Conservation (phyloP, 2,329 filamentous ascomycete species). For the Fusarium hostae region DNA sequence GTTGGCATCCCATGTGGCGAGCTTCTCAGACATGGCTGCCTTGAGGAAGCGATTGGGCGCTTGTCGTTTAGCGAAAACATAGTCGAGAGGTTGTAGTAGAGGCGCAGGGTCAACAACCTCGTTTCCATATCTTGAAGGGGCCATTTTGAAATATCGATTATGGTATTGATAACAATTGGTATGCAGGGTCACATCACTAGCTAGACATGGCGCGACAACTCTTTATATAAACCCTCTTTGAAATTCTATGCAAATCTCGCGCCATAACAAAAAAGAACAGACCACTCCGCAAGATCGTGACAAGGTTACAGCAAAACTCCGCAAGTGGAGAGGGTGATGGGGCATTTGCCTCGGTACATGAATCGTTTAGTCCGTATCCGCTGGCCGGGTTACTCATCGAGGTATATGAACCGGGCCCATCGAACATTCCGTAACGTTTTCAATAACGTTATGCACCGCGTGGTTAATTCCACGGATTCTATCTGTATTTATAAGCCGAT, state of each 20-base stretch:
- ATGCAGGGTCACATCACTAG: neutral
- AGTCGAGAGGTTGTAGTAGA: conserved; percentile 23
- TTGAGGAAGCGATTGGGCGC: conserved; percentile 32
- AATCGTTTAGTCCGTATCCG: neutral
- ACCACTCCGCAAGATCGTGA: neutral
- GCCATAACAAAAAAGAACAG: neutral
- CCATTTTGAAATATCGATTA: conserved; percentile 11
- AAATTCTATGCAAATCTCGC: neutral
- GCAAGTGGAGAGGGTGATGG: neutral
- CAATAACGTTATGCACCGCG: conserved; percentile 3
- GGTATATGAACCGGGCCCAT: neutral
- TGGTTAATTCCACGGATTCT: neutral
- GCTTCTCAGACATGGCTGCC: conserved; percentile 32
- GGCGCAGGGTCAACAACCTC: conserved; percentile 26
- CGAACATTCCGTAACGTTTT: neutral
- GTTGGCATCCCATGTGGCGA: conserved; percentile 27
- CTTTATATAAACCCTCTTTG: conserved; percentile 10
- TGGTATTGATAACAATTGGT: accelerated
- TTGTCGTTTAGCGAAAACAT: conserved; percentile 21
- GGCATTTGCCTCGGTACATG: conserved; percentile 16
- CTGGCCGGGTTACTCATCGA: conserved; percentile 7
- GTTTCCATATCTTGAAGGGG: conserved; percentile 14
- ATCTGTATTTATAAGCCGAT: conserved; percentile 14
- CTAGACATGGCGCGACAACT: neutral
- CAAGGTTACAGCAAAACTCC: neutral